phyloP scores from a whole-genome alignment of 2,329 filamentous ascomycete genomes.

The Fusarium veterinarium region DNA sequence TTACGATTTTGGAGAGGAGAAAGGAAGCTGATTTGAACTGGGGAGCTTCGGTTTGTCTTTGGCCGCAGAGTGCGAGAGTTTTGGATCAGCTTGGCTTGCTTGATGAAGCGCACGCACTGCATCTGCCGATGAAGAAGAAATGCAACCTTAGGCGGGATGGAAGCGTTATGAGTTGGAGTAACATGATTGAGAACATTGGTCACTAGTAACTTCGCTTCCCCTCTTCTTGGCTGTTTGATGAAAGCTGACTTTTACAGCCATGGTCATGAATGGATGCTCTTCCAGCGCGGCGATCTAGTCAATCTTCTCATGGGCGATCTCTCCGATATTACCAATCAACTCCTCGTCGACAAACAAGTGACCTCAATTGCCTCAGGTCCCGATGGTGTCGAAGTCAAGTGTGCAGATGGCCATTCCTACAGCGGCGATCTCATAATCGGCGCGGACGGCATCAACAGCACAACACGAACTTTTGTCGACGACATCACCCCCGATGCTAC shows the following conservation, averaged over 20 bases:
- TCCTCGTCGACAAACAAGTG: constrained; percentile 27
- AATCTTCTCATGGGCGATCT: constrained; percentile 25
- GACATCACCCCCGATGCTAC: not conserved
- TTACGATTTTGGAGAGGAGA: constrained; percentile 12
- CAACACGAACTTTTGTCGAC: constrained; percentile 6
- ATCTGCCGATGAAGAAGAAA: constrained; percentile 21
- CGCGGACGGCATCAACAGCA: constrained; percentile 35
- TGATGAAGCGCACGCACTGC: not conserved
- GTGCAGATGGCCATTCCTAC: constrained; percentile 19
- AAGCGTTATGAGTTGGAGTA: constrained; percentile 20
- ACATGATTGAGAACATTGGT: constrained; percentile 23
- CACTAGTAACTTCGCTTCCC: constrained; percentile 1
- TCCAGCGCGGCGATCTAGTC: constrained; percentile 27
- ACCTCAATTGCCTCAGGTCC: not conserved
- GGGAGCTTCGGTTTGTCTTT: constrained; percentile 21
- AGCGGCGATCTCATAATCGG: constrained; percentile 31
- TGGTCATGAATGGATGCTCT: constrained; percentile 36
- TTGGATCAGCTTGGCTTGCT: constrained; percentile 23
- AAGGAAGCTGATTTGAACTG: constrained; percentile 21
- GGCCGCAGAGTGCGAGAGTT: constrained; percentile 23
- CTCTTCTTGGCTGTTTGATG: too few species aligned
- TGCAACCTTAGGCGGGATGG: constrained; percentile 24
- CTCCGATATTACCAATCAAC: not conserved
- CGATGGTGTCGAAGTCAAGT: constrained; percentile 16
- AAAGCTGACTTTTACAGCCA: not conserved